Evolutionary conservation across 169 alveolate species (phyloP), one percentile per base, ranked within the genome.

Genomic region (Plasmodium adleri): DNA sequence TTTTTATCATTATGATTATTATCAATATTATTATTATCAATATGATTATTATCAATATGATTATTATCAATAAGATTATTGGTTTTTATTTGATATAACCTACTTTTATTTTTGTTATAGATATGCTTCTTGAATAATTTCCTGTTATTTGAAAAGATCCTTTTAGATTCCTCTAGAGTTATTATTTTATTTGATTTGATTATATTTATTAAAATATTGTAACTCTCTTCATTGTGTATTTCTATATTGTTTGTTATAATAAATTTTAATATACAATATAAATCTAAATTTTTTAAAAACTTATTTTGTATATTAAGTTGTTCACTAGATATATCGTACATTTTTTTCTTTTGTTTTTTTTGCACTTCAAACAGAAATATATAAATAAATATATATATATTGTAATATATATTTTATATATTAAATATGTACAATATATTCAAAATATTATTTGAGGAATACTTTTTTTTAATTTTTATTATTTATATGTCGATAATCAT

Each of bases 271-370:
- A 92, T 92, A 17, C 86, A 80, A 88, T 76, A 92, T 54, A 94
- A 78, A 74, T 94, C 96, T 10, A 94, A 49, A 52, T 78, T 88
- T 22, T 73, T 74, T 39, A 94, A 56, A 24, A 94, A 80, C 32
- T 87, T 56, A 13, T 68, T 24, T 59, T 94, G 96, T n/a, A 92
- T 58, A 5, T 22, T 43, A 26, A 78, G 72, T 67, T 94, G 93
- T n/a, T 92, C 92, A 12, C 24, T 6, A 7, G 91, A 66, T 7
- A 91, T 90, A 49, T 73, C 89, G 9, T 32, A 17, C 88, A 66
- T 54, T 6, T 58, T 62, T 7, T 15, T 43, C 2, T 13, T 56
- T 56, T 17, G 10, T 22, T 32, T 32, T 32, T 32, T 32, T 32
- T 32, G 47, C 9, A 4, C 47, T 3, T 39, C 5, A 39, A 39